Evolutionary conservation across 2,329 filamentous ascomycete genomes (phyloP), one percentile per base, ranked within the genome.

Genomic region (Fusarium sp.): DNA sequence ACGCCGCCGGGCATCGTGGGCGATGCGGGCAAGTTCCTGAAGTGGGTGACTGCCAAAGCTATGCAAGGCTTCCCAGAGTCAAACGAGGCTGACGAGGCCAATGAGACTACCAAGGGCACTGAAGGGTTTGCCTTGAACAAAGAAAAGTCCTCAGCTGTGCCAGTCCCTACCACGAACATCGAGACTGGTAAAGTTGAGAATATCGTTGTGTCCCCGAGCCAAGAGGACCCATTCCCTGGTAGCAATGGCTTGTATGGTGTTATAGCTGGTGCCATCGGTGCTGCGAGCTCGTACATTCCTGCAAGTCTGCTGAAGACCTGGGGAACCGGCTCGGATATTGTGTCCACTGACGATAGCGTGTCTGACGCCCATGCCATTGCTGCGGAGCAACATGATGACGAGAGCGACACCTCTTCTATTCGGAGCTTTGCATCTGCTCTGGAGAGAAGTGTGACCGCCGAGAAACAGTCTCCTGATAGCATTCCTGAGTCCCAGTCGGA

Each of bases 1-100:
- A 97, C 94, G 0, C 94, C 94, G 0, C 89, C 86, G 13, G 92
- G 92, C 36, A 96, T 97, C 72, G 87, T 93, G 26, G 85, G 85
- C 42, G 94, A 97, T 77, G 92, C 94, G 0, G 86, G 87, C 54
- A 96, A 94, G 78, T 97, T 97, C 71, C 77, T 96, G 15, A 88
- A 94, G 59, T 97, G 94, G 94, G 74, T 87, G 31, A 81, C 81
- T 9, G 76, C 82, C 6, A 83, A 81, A 62, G 76, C 77, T 11
- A 69, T 77, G 15, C 76, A 80, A 6, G 79, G 79, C 7, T 78
- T 82, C 22, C 65, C 71, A 62, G 77, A 55, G 57, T 70, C 28
- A 59, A 64, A 52, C 21, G 61, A 65, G 24, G 31, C 39, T 62
- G 54, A 39, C 19, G 57, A 62, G n/a, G 24, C 33, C 14, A 40